These are phyloP conservation scores for Coemansia nantahalensis DNA, from an alignment of 192 early-diverging fungal genomes.

Conservation along the genomic window DNA sequence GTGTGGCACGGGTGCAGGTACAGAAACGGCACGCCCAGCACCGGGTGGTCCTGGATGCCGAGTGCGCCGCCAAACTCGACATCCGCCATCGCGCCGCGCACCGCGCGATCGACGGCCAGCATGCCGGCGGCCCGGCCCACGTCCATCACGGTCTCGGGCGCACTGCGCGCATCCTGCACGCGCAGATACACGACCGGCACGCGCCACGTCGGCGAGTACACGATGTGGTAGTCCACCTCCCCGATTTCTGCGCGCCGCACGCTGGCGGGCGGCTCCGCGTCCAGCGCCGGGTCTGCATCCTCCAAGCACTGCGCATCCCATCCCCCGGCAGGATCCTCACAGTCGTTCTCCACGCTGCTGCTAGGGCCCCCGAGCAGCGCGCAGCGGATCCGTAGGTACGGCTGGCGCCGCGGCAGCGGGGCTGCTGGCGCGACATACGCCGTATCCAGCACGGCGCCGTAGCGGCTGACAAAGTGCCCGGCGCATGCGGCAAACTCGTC, in stretches of 20 bases:
- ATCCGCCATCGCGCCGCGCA: slow-evolving; percentile 24
- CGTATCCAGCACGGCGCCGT: not conserved
- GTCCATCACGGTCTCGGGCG: slow-evolving; percentile 11
- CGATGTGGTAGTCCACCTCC: slow-evolving; percentile 32
- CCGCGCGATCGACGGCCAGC: slow-evolving; percentile 14
- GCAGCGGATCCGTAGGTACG: slow-evolving; percentile 6
- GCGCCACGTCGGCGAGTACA: slow-evolving; percentile 37
- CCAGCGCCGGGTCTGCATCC: not conserved
- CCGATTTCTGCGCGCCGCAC: not conserved
- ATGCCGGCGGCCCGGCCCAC: slow-evolving; percentile 2
- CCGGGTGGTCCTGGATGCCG: slow-evolving; percentile 45
- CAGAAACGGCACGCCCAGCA: slow-evolving; percentile 26
- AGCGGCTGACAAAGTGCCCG: slow-evolving; percentile 11
- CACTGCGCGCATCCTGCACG: not conserved
- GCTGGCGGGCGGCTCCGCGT: not conserved
- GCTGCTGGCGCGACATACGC: not conserved
- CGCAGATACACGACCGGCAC: slow-evolving; percentile 42
- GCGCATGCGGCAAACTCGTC: slow-evolving; percentile 19
- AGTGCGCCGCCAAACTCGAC: slow-evolving; percentile 54
- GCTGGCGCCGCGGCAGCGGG: not conserved
- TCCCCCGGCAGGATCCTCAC: not conserved
- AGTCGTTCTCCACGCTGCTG: not conserved
- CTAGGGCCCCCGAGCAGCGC: not conserved
- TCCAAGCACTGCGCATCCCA: not conserved
- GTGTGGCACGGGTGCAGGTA: slow-evolving; percentile 53